A percentile compares a stretch with the other conserved stretches of the same genome.
Conservation (phyloP, 2,329 filamentous ascomycete species). For the Colletotrichum theobromicola region DNA sequence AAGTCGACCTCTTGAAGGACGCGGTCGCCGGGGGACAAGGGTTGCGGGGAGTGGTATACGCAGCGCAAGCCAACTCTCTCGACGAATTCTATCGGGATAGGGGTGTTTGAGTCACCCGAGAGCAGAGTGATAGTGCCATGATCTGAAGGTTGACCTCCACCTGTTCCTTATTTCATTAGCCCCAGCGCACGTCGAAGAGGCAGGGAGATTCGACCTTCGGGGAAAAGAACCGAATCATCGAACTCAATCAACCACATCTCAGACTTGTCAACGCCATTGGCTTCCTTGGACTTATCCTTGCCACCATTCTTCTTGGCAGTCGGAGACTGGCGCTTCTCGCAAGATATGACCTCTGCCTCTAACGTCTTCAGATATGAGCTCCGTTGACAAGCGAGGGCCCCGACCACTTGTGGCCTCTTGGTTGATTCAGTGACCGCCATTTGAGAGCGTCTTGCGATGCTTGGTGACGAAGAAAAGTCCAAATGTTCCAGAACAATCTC, state of each 20-base stretch:
- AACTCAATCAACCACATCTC: constrained; percentile 35
- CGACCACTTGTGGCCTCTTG: constrained; percentile 22
- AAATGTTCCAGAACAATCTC: neutral
- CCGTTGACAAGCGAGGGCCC: constrained; percentile 31
- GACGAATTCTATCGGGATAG: constrained; percentile 27
- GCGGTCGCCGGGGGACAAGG: constrained; percentile 20
- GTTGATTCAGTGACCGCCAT: constrained; percentile 12
- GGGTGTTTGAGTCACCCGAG: neutral
- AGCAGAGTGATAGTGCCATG: constrained; percentile 26
- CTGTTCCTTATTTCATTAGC: constrained; percentile 5
- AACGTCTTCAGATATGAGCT: constrained; percentile 30
- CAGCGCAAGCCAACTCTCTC: constrained; percentile 33
- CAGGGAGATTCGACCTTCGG: constrained; percentile 26
- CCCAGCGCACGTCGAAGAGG: too few species aligned
- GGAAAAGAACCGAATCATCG: constrained; percentile 34
- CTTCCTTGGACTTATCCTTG: constrained; percentile 24
- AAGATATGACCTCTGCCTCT: constrained; percentile 31
- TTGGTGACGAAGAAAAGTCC: neutral
- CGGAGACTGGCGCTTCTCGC: constrained; percentile 25
- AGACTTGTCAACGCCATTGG: neutral
- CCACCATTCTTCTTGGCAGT: neutral
- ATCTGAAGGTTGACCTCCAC: constrained; percentile 36
- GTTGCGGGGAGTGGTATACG: constrained; percentile 25
- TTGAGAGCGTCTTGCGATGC: neutral
- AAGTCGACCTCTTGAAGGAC: constrained; percentile 33